Base-by-base conservation (phyloP, 164 flowering plant genomes). In the Litsea cubeba region DNA sequence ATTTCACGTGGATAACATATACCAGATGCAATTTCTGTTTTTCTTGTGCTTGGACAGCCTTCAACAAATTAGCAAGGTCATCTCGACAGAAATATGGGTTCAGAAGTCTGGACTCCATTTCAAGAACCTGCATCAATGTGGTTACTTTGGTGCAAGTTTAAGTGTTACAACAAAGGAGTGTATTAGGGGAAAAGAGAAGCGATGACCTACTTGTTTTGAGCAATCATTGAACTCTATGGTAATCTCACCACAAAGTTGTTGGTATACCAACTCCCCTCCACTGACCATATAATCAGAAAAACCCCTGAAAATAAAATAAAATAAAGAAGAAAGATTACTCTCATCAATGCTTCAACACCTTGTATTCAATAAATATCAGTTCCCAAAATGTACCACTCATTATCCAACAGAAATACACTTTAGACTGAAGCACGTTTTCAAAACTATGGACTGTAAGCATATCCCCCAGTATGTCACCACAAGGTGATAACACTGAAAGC, bases 11-110 rank as follows among this genome's bases (percentile, higher is more conserved):
- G 28, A 35, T 30, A 26, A 3, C 12, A 69, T 70, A 51, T 88
- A 92, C 98, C 90, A 93, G 82, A 72, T 92, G 82, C 81, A 95
- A 80, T 80, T 95, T 95, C 83, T 90, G 84, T 81, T 92, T 93
- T 78, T 95, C 98, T 63, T 95, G 93, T 50, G 74, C 76, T 82
- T 95, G 99, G 81, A 95, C 91, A 72, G 90, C 84, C 83, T 90
- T 85, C 66, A 95, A 86, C 20, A 93, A 76, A 25, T 65, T 76
- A 70, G 97, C 92, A 32, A 95, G 81, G 81, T 95, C 97, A 69
- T 85, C 81, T 63, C 99, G 86, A 74, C 82, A 75, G 57, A 76
- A 81, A 70, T 86, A 88, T 50, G 95, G 88, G 66, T 72, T 87
- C 40, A 78, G 66, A 76, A 93, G 85, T 12, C 76, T 75, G 28